Base-by-base conservation (phyloP, 83 land plant species). In the Picea abies region DNA sequence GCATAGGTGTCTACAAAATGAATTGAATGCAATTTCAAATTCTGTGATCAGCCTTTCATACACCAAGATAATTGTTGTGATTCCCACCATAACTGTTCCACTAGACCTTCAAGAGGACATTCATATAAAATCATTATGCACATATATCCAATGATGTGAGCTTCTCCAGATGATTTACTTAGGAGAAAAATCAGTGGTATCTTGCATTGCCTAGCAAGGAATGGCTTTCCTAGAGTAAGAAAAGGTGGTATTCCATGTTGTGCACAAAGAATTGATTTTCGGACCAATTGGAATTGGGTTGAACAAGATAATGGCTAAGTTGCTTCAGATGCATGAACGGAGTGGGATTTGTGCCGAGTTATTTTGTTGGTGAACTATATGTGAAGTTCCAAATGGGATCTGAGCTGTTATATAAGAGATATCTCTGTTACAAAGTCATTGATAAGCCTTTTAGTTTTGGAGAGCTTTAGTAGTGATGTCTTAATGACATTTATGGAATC, bases 391-490 rank as follows among this genome's bases (percentile, higher is more conserved):
- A 39, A 70, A 37, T 70, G 49, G 75, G 75, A 35, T 70, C n/a
- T 3, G 49, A 70, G 22, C 29, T 70, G 22, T 37, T 70, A 70
- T 70, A 44, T 17, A 70, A 70, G 75, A 44, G 49, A 70, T 70
- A n/a, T 39, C 22, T 37, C 32, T 70, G 0, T 70, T 17, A 20
- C 39, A 2, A 70, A 37, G 49, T 70, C 75, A 70, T n/a, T 39
- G 47, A 70, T 70, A 39, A 70, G 49, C 75, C 75, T 70, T 20
- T 70, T 70, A 4, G 75, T 37, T 70, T 68, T 70, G 75, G 47
- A 70, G 75, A 29, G 17, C 39, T 41, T 20, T 29, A 44, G 75
- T 35, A 39, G 17, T 19, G 75, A 70, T 5, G 5, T 29, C 47
- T 19, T 70, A 70, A 70, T 16, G 41, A 44, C 75, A 70, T 70